phyloP scores from a whole-genome alignment of 2,329 filamentous ascomycete species.

The Acephala macrosclerotiorum region DNA sequence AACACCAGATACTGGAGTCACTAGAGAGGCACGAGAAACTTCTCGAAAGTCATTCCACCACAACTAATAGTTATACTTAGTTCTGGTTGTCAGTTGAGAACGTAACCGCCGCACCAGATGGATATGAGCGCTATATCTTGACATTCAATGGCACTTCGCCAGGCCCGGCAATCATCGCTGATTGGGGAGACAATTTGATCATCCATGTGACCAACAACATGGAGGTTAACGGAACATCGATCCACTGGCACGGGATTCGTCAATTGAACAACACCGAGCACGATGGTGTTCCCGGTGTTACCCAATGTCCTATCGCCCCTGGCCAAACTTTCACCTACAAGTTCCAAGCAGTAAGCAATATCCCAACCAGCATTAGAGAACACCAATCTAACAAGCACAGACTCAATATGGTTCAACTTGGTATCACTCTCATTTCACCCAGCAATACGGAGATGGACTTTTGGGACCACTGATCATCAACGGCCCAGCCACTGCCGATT shows the following conservation, averaged over 20 bases:
- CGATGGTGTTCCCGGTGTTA: slow-evolving; percentile 52
- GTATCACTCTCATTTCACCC: slow-evolving; percentile 42
- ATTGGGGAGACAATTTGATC: slow-evolving; percentile 43
- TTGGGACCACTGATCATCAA: slow-evolving; percentile 67
- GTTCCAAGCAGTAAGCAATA: slow-evolving; percentile 42
- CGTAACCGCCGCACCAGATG: slow-evolving; percentile 47
- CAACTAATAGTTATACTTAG: slow-evolving; percentile 26
- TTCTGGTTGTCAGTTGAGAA: slow-evolving; percentile 40
- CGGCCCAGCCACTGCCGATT: slow-evolving; percentile 63
- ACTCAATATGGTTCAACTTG: slow-evolving; percentile 25
- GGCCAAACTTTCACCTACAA: slow-evolving; percentile 53
- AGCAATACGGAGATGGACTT: slow-evolving; percentile 56
- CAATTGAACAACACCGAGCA: slow-evolving; percentile 50
- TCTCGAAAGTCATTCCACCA: background rate
- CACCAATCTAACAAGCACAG: too few species aligned
- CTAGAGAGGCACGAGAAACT: slow-evolving; percentile 38
- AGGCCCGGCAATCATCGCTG: slow-evolving; percentile 50
- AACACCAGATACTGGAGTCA: slow-evolving; percentile 45
- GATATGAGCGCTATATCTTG: slow-evolving; percentile 60
- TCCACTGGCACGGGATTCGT: slow-evolving; percentile 60
- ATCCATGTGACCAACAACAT: slow-evolving; percentile 47
- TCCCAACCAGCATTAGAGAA: background rate
- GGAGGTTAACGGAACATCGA: slow-evolving; percentile 53
- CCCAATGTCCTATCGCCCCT: slow-evolving; percentile 73
- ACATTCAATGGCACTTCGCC: slow-evolving; percentile 47